These are phyloP conservation scores for Nemophila menziesii DNA, from an alignment of 257 asterid genomes.

Conservation along the genomic window DNA sequence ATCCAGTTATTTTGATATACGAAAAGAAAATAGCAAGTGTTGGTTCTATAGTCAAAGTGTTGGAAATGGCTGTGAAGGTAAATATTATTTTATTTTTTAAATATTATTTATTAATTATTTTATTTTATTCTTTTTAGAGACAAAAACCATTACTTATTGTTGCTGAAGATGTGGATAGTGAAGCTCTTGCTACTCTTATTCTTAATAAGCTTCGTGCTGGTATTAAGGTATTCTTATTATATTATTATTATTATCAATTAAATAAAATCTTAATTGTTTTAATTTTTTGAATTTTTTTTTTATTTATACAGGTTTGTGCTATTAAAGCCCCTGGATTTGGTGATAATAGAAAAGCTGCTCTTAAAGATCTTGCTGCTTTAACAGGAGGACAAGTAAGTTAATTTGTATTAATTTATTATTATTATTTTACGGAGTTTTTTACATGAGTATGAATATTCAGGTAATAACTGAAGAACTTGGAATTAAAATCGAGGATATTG, in stretches of 20 bases:
- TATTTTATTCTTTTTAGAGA: slow-evolving; percentile 25
- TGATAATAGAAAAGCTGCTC: slow-evolving; percentile 66
- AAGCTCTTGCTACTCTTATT: slow-evolving; percentile 87
- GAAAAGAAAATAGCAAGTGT: slow-evolving; percentile 87
- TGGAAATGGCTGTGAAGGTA: slow-evolving; percentile 89
- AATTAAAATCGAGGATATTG: slow-evolving; percentile 66
- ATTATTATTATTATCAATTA: no score
- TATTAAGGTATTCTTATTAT: slow-evolving; percentile 40
- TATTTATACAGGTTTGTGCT: slow-evolving; percentile 63
- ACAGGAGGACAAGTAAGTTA: slow-evolving; percentile 76
- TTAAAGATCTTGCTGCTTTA: slow-evolving; percentile 80
- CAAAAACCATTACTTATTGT: slow-evolving; percentile 79
- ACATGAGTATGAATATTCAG: slow-evolving; percentile 18
- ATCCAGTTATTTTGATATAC: slow-evolving; percentile 70
- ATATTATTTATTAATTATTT: no score
- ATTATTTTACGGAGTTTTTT: neutral
- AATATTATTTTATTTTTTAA: neutral
- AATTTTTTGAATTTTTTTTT: neutral
- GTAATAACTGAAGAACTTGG: slow-evolving; percentile 96
- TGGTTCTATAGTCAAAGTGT: slow-evolving; percentile 57
- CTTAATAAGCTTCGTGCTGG: slow-evolving; percentile 96
- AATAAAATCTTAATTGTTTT: neutral
- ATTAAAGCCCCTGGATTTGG: slow-evolving; percentile 96
- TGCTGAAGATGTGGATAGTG: slow-evolving; percentile 91
- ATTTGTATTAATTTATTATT: slow-evolving; percentile 6